Conservation (phyloP, 1,139 yeast genomes). For the Suhomyces panamericanus region DNA sequence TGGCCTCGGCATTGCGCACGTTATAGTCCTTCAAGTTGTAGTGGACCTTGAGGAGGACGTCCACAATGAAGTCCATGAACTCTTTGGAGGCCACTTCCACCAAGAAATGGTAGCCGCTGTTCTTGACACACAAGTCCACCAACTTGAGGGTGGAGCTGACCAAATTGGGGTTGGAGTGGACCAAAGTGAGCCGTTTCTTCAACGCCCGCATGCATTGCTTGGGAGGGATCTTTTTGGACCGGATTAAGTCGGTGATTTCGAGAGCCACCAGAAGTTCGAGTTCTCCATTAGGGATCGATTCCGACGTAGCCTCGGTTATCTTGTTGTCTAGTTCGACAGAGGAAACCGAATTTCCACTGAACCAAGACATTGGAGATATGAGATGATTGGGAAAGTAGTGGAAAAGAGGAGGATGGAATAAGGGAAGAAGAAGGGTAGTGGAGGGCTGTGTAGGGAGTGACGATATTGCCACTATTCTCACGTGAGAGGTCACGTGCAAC, state of each 20-base stretch:
- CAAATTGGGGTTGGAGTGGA: constrained; percentile 70
- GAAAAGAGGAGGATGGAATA: background rate
- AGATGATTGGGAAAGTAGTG: background rate
- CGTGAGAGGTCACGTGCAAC: background rate
- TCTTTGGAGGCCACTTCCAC: constrained; percentile 81
- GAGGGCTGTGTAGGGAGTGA: constrained; percentile 4
- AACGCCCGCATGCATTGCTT: constrained; percentile 82
- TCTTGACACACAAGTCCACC: constrained; percentile 85
- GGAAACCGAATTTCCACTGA: constrained; percentile 44
- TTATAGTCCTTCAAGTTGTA: constrained; percentile 34
- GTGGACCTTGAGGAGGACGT: constrained; percentile 39
- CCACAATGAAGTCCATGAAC: constrained; percentile 73
- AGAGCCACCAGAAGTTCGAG: constrained; percentile 76
- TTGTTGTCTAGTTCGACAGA: constrained; percentile 60
- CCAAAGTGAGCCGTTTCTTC: constrained; percentile 67
- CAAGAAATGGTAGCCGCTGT: constrained; percentile 86
- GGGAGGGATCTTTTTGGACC: constrained; percentile 81
- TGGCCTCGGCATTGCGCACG: constrained; percentile 41
- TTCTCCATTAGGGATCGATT: constrained; percentile 88
- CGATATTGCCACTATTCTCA: constrained; percentile 5
- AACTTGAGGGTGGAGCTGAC: constrained; percentile 74
- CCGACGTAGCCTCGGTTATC: constrained; percentile 80
- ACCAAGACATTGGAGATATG: constrained; percentile 59
- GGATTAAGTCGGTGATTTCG: constrained; percentile 84
- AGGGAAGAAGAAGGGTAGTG: background rate